A percentile compares a stretch with the other conserved stretches of the same genome.
These are phyloP conservation scores for Santalum album DNA, from an alignment of 164 flowering plant species.

Conservation along the genomic window DNA sequence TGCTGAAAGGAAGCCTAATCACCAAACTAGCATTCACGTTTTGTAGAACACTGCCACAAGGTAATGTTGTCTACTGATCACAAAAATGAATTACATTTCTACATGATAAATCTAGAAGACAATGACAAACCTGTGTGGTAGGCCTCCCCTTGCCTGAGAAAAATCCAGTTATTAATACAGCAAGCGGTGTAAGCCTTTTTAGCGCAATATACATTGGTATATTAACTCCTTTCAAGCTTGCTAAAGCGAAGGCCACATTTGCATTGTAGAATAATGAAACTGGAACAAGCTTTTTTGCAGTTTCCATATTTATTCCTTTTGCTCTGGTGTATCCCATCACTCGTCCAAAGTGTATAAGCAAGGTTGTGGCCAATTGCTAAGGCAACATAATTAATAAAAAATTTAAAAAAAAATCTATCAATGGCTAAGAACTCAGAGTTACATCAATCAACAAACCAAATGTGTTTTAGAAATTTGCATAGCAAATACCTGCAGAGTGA, in stretches of 20 bases:
- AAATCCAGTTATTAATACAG: conserved; percentile 83
- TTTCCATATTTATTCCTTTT: conserved; percentile 39
- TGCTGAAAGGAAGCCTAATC: too few relatives aligned
- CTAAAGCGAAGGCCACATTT: conserved; percentile 93
- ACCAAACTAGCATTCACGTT: too few relatives aligned
- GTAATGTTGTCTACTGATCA: too few relatives aligned
- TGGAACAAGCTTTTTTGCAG: conserved; percentile 74
- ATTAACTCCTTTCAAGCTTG: conserved; percentile 96
- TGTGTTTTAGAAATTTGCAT: background rate
- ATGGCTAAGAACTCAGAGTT: background rate
- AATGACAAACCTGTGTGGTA: conserved; percentile 57
- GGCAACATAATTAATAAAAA: conserved; percentile 7
- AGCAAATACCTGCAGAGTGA: conserved; percentile 63
- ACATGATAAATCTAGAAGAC: conserved; percentile 1
- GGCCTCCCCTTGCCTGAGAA: conserved; percentile 84
- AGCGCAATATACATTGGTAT: conserved; percentile 99
- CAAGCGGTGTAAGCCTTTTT: conserved; percentile 98
- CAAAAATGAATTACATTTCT: background rate
- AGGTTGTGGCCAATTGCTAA: conserved; percentile 81
- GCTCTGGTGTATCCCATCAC: conserved; percentile 65
- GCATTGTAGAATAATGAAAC: conserved; percentile 90
- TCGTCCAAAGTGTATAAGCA: conserved; percentile 78
- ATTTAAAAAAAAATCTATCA: conserved; percentile 6
- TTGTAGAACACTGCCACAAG: too few relatives aligned
- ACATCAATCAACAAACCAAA: background rate